phyloP scores from a whole-genome alignment of 805 yeast species.

The Starmerella bombi region DNA sequence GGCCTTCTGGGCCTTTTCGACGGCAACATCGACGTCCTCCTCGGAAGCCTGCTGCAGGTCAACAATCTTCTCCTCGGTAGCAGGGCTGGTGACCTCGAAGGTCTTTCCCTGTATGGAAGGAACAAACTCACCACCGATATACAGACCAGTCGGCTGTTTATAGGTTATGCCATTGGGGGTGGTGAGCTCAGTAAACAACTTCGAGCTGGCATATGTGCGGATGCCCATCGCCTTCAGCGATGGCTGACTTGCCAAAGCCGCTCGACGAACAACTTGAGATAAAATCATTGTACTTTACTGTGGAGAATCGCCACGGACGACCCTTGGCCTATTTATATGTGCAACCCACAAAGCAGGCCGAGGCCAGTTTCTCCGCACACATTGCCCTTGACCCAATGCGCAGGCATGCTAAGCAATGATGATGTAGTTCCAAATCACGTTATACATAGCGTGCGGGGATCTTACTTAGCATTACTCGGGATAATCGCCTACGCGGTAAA shows the following conservation, averaged over 20 bases:
- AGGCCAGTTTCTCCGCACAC: neutral
- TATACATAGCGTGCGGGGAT: neutral
- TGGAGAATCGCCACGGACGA: too few species aligned
- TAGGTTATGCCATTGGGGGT: slow-evolving; percentile 30
- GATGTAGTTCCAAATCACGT: neutral
- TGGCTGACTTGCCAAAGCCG: neutral
- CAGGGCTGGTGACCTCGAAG: slow-evolving; percentile 52
- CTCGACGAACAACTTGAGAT: neutral
- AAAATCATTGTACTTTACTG: neutral
- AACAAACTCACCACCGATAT: slow-evolving; percentile 56
- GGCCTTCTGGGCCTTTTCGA: slow-evolving; percentile 70
- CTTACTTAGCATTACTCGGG: too few species aligned
- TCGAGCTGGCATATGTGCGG: neutral
- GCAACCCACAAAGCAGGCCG: neutral
- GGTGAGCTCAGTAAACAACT: slow-evolving; percentile 12
- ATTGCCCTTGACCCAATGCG: neutral
- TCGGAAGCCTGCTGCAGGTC: slow-evolving; percentile 62
- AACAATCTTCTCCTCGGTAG: slow-evolving; percentile 60
- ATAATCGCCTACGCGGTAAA: too few species aligned
- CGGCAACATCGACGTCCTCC: slow-evolving; percentile 76
- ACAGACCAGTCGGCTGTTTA: slow-evolving; percentile 62
- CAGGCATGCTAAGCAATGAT: neutral
- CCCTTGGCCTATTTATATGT: neutral
- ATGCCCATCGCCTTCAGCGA: neutral
- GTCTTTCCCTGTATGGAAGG: slow-evolving; percentile 45